These are phyloP conservation scores for Ustilago nuda DNA, from an alignment of 1,284 basidiomycete species.

Conservation along the genomic window DNA sequence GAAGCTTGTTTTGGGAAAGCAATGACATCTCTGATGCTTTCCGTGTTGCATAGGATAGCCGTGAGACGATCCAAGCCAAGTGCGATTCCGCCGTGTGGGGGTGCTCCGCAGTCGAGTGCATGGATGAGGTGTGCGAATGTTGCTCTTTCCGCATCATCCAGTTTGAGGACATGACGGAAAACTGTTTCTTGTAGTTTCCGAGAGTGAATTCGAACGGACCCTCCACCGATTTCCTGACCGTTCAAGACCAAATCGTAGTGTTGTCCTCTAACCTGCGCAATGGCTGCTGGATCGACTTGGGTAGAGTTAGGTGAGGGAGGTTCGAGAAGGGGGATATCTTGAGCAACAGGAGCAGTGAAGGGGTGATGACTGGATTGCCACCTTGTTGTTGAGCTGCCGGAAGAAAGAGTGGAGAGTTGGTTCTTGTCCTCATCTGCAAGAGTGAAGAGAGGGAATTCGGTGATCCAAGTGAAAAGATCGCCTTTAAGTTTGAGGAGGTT, in stretches of 20 bases:
- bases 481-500: conserved; percentile 71
- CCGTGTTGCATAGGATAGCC: conserved; percentile 84
- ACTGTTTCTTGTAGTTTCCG: conserved; percentile 84
- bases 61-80: conserved; percentile 86
- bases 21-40: conserved; percentile 91
- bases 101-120: conserved; percentile 87
- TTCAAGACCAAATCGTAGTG: conserved; percentile 98
- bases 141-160: conserved; percentile 78
- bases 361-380: conserved; percentile 94
- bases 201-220: conserved; percentile 92
- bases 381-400: conserved; percentile 68
- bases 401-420: conserved; percentile 74
- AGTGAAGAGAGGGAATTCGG: conserved; percentile 94
- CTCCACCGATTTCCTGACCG: conserved; percentile 92
- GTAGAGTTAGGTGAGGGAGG: conserved; percentile 46
- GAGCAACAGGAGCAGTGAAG: conserved; percentile 93
- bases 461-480: conserved; percentile 93
- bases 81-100: conserved; percentile 95
- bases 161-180: conserved; percentile 80
- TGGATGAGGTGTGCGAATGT: conserved; percentile 86
- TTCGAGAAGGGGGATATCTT: conserved; percentile 82
- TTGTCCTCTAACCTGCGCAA: conserved; percentile 78
- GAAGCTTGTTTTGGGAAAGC: conserved; percentile 90
- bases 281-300: background rate
- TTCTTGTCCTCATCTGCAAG: conserved; percentile 87